These are phyloP conservation scores for Hanseniaspora valbyensis DNA, from an alignment of 805 yeast species.

Conservation along the genomic window DNA sequence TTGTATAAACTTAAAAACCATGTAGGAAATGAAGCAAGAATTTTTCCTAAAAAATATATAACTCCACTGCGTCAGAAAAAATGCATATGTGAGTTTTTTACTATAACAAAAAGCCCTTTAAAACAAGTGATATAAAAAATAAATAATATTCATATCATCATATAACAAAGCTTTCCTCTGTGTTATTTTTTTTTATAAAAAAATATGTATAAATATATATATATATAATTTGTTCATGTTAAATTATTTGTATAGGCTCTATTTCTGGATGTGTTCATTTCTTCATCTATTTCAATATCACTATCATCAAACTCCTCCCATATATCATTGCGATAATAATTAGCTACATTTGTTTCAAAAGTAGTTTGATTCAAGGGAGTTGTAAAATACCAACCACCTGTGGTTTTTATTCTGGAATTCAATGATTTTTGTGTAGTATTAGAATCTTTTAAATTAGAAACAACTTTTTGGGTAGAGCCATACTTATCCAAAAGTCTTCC, in stretches of 20 bases:
- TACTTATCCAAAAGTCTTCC: background rate
- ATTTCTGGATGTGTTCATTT: background rate
- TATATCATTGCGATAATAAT: background rate
- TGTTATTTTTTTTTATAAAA: background rate
- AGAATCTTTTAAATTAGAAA: background rate
- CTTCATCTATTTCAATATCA: background rate
- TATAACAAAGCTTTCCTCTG: background rate
- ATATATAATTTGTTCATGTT: too few relatives aligned
- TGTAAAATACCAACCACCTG: conserved; percentile 11
- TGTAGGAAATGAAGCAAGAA: background rate
- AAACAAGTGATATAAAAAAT: background rate
- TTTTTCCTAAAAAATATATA: conserved; percentile 1
- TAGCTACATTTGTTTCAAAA: background rate
- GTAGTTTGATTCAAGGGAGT: background rate
- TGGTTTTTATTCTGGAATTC: background rate
- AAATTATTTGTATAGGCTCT: too few relatives aligned
- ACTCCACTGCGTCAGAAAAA: background rate
- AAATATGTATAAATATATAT: too few relatives aligned
- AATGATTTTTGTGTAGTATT: background rate
- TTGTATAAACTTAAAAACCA: background rate
- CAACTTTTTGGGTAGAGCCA: background rate
- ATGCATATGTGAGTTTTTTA: conserved; percentile 10
- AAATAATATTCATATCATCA: background rate
- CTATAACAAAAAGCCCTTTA: conserved; percentile 6
- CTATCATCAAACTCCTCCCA: conserved; percentile 11